phyloP scores from a whole-genome alignment of 2,329 filamentous ascomycete species.

The Stemphylium vesicarium region DNA sequence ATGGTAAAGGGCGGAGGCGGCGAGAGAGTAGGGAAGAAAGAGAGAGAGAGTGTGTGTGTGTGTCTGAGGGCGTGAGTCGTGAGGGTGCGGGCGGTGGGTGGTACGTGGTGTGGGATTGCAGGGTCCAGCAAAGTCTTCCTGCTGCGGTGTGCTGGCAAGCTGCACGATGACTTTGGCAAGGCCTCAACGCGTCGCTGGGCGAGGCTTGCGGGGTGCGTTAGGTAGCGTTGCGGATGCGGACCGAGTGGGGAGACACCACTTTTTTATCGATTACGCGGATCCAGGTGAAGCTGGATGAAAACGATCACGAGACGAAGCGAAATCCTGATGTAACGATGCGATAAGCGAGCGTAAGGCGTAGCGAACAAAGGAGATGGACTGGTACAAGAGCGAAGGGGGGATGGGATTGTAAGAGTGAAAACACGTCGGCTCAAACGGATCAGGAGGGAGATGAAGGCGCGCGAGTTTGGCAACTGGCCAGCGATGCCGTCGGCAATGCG shows the following conservation, averaged over 20 bases:
- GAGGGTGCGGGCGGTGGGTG: conserved; percentile 6
- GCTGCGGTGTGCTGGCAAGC: conserved; percentile 31
- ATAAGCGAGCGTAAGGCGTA: neutral
- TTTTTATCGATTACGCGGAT: conserved; percentile 27
- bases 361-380: neutral
- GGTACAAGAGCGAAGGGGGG: neutral
- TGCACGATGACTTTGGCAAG: conserved; percentile 17
- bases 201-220: conserved; percentile 37
- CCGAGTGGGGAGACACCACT: conserved; percentile 20
- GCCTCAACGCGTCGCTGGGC: conserved; percentile 26
- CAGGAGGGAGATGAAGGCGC: conserved; percentile 27
- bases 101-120: conserved; percentile 20
- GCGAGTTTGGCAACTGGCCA: conserved; percentile 17
- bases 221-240: conserved; percentile 25
- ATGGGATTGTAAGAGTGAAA: neutral
- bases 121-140: conserved; percentile 15
- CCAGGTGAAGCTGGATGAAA: conserved; percentile 9
- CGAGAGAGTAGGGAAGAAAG: neutral
- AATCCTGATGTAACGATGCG: neutral
- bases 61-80: conserved; percentile 6
- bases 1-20: conserved; percentile 11
- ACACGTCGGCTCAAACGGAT: neutral
- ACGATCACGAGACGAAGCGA: neutral
- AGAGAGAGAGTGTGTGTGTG: neutral
- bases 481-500: conserved; percentile 20